Base-by-base conservation (phyloP, 768 basidiomycete species). In the Tricholoma flavovirens region DNA sequence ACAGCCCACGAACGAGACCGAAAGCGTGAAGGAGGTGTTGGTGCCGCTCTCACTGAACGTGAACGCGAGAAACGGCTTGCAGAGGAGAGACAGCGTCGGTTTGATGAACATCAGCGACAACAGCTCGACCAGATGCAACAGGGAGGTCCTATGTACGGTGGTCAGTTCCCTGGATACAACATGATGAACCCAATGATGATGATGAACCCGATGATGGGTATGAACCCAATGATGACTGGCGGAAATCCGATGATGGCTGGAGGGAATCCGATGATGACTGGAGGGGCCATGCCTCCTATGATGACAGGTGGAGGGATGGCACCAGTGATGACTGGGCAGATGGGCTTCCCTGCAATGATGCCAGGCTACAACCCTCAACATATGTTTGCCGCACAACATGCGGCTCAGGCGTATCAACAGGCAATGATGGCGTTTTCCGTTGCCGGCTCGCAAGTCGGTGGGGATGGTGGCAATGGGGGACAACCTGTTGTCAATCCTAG, bases 1-100 rank as follows among this genome's bases (percentile, higher is more conserved):
- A 93, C 93, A 42, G 91, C 89, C 8, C 93, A 97, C 68, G 93
- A 99, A 71, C 82, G 92, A 52, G 96, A 98, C 55, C 80, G 93
- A 58, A 93, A 96, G 66, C 86, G 93, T 26, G 94, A 96, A 56
- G 95, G 97, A 51, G 96, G 96, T 35, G 84, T 98, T 15, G 97
- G 96, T 51, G 94, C 95, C 22, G 83, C 93, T 2, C 73, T 99
- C 63, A 98, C 97, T 0, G 95, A 98, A 73, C 84, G 93, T 33
- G 96, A 98, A 72, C 83, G 95, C 42, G 95, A 98, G 65, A 89
- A 90, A 68, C 80, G 96, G 32, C 59, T 93, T 33, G 95, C 91
- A 6, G 96, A 98, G 72, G 92, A 95, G 62, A 80, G 94, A 50
- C 93, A 96, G 67, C 82, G 96, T 56, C 88, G 94, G 70, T 83